Evolutionary conservation across 257 asterid species (phyloP), one percentile per base, ranked within the genome.

Genomic region (Cinchona pubescens): DNA sequence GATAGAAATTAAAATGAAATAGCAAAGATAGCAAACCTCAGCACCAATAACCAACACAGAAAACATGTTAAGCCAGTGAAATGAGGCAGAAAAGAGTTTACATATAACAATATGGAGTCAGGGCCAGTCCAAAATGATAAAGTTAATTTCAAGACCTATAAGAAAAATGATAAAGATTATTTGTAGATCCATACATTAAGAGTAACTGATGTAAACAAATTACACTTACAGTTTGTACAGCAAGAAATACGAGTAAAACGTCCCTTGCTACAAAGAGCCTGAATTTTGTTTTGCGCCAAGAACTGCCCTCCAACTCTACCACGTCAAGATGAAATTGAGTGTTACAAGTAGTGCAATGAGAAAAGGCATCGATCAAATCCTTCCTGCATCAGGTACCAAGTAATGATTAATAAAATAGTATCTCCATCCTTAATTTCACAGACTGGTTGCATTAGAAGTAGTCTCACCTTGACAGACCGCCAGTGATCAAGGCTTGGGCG

Each of bases 341-440:
- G n/a, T 80, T 87, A 37, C 91, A 87, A 48, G 89, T 87, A 59
- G 91, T 83, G 89, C 91, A 87, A 74, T 87, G 91, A 23, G 88
- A 83, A 78, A 87, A 87, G 3, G 91, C n/a, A n/a, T n/a, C n/a
- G n/a, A n/a, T n/a, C 89, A 81, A 87, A 87, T 48, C 91, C 91
- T 80, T 87, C 91, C 91, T 87, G 71, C 46, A 85, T 53, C 40
- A 67, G 7, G 12, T 55, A n/a, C 67, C 55, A 69, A 70, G 60
- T 63, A 27, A 29, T 67, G 60, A 73, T n/a, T n/a, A 68, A 35
- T 16, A 45, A 40, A 34, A 48, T 45, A 69, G 11, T 37, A 42
- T 18, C 53, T 59, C 27, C 3, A 75, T 61, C 12, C 72, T 45
- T 29, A 30, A 25, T 27, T 25, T 58, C 18, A 72, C 56, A 32